Percentiles rank a stretch among this genome's conserved stretches.
Evolutionary conservation across 2,329 filamentous ascomycete genomes (phyloP).

Genomic region (Seiridium cupressi): DNA sequence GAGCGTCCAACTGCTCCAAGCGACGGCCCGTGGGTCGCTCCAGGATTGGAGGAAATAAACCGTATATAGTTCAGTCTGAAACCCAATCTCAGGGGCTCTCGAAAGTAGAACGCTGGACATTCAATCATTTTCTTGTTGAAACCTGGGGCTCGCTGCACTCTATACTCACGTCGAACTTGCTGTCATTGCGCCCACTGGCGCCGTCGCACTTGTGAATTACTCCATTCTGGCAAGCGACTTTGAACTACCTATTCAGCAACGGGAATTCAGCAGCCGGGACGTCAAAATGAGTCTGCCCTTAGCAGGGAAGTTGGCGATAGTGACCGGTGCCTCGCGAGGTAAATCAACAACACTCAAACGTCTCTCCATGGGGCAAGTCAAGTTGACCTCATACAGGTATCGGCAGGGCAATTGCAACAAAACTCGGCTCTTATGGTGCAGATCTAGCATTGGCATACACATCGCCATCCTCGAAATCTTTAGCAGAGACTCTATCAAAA

Average conservation of each 20-base stretch:
- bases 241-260: too few relatives aligned
- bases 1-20: not conserved
- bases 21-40: not conserved
- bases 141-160: too few relatives aligned
- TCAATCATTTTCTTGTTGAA: not conserved
- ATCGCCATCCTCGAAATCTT: constrained; percentile 32
- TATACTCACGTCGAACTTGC: too few relatives aligned
- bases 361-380: not conserved
- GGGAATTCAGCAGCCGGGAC: too few relatives aligned
- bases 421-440: constrained; percentile 70
- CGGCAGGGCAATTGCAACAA: constrained; percentile 61
- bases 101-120: not conserved
- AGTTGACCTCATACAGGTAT: constrained; percentile 55
- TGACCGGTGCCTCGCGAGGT: constrained; percentile 79
- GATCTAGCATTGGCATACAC: constrained; percentile 72
- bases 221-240: too few relatives aligned
- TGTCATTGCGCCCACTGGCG: too few relatives aligned
- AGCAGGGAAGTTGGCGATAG: constrained; percentile 72
- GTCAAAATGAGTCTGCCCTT: constrained; percentile 26
- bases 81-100: not conserved
- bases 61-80: not conserved
- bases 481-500: constrained; percentile 60
- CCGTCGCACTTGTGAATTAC: too few relatives aligned
- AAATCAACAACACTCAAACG: constrained; percentile 15
- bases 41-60: constrained; percentile 5